phyloP scores from a whole-genome alignment of 2,329 filamentous ascomycete species.

The Fusarium mangiferae region DNA sequence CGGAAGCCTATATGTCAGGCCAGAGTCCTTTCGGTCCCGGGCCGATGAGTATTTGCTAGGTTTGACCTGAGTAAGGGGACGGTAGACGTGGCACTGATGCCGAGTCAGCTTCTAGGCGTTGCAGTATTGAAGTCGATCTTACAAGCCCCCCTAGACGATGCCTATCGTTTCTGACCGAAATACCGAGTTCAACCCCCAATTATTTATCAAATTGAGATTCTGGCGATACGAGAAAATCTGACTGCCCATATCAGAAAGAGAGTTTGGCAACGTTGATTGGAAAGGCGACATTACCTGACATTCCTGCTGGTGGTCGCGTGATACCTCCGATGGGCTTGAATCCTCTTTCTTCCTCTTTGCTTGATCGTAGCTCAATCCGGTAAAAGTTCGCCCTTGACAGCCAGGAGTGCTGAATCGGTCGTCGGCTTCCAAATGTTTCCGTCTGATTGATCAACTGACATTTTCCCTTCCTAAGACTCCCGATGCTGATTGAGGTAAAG shows the following conservation, averaged over 20 bases:
- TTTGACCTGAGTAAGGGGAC: neutral
- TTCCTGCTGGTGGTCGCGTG: rapidly evolving
- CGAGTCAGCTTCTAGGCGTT: neutral
- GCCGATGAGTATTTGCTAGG: neutral
- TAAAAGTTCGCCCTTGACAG: neutral
- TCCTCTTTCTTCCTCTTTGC: too few species aligned
- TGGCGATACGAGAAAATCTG: too few species aligned
- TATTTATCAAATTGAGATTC: too few species aligned
- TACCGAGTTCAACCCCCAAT: rapidly evolving
- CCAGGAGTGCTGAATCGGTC: neutral
- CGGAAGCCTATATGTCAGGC: neutral
- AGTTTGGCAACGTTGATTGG: neutral
- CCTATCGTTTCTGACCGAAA: rapidly evolving
- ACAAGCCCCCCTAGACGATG: too few species aligned
- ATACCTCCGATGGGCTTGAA: neutral
- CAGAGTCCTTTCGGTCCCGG: neutral
- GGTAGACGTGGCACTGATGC: neutral
- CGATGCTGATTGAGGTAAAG: neutral
- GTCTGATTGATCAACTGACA: neutral
- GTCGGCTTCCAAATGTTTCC: neutral
- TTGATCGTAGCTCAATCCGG: neutral
- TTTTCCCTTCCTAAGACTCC: neutral
- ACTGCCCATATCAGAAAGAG: neutral
- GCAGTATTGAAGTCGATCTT: neutral
- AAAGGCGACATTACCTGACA: neutral